These are phyloP conservation scores for Podospora pseudoanserina DNA, from an alignment of 495 filamentous ascomycete genomes.

Conservation along the genomic window DNA sequence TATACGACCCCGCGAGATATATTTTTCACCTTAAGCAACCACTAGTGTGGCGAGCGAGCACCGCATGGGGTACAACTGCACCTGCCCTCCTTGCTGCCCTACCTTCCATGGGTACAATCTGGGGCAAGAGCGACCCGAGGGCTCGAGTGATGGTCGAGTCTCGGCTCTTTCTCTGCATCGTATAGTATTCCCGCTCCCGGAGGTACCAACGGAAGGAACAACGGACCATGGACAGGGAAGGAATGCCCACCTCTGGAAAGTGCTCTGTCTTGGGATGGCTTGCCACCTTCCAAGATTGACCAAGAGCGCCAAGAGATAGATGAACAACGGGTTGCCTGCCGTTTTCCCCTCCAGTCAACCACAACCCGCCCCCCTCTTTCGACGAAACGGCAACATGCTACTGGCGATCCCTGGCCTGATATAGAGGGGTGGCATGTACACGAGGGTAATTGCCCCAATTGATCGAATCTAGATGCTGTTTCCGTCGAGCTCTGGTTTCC, in stretches of 20 bases:
- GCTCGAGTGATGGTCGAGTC: neutral
- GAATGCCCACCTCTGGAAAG: constrained; percentile 21
- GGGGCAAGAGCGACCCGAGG: neutral
- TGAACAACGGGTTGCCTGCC: constrained; percentile 10
- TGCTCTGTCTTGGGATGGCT: constrained; percentile 16
- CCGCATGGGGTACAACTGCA: neutral
- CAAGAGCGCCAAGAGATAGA: constrained; percentile 26
- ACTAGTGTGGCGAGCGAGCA: neutral
- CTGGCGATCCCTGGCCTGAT: constrained; percentile 5
- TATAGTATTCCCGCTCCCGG: neutral
- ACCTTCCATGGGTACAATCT: neutral
- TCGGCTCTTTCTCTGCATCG: neutral
- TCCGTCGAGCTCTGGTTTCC: neutral
- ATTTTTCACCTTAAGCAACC: neutral
- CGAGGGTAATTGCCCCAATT: neutral
- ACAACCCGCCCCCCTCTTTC: constrained; percentile 4
- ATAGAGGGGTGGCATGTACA: neutral
- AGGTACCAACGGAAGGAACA: neutral
- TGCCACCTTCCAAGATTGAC: constrained; percentile 24
- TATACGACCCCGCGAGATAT: constrained; percentile 7
- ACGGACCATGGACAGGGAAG: constrained; percentile 8
- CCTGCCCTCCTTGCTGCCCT: constrained; percentile 1
- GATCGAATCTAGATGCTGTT: neutral
- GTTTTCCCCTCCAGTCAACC: neutral
- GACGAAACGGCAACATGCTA: neutral